A percentile compares a stretch with the other conserved stretches of the same genome.
Evolutionary conservation across 139 green algal genomes (phyloP).

Genomic region (Chlamydomonas asymmetrica): DNA sequence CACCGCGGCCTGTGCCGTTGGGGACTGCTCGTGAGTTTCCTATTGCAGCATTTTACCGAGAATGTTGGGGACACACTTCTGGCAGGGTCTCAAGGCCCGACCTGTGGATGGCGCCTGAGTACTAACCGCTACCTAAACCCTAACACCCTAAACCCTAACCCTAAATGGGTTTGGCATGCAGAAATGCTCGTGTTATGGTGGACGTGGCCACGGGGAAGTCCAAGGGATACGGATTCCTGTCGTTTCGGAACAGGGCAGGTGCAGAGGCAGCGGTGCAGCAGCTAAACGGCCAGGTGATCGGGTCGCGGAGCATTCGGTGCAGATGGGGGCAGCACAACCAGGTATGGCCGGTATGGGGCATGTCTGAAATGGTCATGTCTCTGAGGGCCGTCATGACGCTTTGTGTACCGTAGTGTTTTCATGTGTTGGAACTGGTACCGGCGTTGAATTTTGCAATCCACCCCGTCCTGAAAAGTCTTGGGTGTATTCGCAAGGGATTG

Average conservation of each 20-base stretch:
- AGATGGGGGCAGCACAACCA: slow-evolving; percentile 81
- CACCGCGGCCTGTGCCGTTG: slow-evolving; percentile 24
- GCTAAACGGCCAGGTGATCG: slow-evolving; percentile 67
- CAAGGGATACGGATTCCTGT: slow-evolving; percentile 80
- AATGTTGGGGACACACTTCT: background rate
- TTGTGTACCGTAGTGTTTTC: no score
- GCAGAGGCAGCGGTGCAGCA: slow-evolving; percentile 61
- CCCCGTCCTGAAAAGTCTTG: no score
- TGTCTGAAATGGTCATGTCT: no score
- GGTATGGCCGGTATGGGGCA: no score
- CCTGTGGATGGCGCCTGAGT: background rate
- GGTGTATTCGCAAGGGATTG: no score
- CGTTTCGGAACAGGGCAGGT: slow-evolving; percentile 61
- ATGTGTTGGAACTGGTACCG: no score
- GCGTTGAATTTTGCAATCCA: no score
- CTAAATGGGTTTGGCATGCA: no score
- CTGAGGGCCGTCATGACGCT: no score
- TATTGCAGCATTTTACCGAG: background rate
- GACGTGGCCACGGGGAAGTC: slow-evolving; percentile 68
- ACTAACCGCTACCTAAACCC: background rate
- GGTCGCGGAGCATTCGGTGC: slow-evolving; percentile 56
- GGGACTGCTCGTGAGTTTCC: slow-evolving; percentile 38
- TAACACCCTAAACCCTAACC: no score
- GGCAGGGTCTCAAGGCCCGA: background rate
- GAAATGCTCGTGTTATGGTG: slow-evolving; percentile 78